Evolutionary conservation across 305 asterid genomes (phyloP), one percentile per base, ranked within the genome.

Genomic region (Plantago lanceolata): DNA sequence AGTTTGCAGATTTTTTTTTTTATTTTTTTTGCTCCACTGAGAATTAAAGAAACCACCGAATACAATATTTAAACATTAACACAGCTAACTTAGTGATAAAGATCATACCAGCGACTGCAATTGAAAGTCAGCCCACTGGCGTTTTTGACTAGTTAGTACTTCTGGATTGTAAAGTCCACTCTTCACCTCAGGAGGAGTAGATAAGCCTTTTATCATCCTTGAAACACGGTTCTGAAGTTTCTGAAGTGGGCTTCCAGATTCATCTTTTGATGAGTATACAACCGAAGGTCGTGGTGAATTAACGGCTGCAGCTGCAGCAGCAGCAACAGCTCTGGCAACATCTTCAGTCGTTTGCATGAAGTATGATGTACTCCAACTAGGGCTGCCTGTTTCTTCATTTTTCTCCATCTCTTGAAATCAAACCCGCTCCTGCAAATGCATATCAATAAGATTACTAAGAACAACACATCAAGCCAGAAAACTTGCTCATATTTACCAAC

Each of bases 101-200:
- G 65, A 72, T 47, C 82, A 35, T 81, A 94, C 99, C 95, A 88
- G 82, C 72, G 86, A 79, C 76, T 90, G 96, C 84, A 88, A 73
- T 73, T 94, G 99, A 79, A 88, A 83, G 84, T 77, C 86, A 61
- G 99, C 96, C 99, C 99, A 94, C 79, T 94, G 99, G 45, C 99
- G 96, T 68, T 94, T 94, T 78, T 83, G 99, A 81, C 96, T 94
- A 40, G 99, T 94, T 31, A 94, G 82, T 57, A 90, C 71, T 83
- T 94, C 99, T 18, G 99, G 99, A 79, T 94, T 94, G 83, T 90
- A 94, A 31, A 76, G 72, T 64, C 96, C 87, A 56, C 79, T 76
- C 75, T 84, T 87, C 64, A 77, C 83, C 71, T 79, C 89, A 58
- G 97, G 81, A 57, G 99, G 93, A 72, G 77, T 79, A 19, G 99